Conservation (phyloP, 1,284 basidiomycete species). For the Vanrija humicola region DNA sequence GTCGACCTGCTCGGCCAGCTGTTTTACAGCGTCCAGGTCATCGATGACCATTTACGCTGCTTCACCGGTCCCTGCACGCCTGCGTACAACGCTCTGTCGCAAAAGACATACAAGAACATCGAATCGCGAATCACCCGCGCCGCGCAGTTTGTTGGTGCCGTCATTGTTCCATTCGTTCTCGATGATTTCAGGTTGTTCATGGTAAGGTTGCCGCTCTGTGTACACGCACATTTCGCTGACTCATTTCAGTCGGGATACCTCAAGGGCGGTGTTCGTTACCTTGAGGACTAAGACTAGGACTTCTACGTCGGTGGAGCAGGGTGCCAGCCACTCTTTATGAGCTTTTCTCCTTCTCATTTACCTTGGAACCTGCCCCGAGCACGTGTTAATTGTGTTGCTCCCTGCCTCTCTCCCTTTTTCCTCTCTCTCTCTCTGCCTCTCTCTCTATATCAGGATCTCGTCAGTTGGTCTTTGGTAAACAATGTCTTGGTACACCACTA, state of each 20-base stretch:
- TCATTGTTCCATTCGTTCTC: constrained; percentile 87
- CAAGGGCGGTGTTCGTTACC: constrained; percentile 34
- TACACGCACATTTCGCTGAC: background rate
- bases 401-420: background rate
- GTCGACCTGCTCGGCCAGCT: constrained; percentile 72
- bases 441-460: background rate
- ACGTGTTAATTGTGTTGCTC: background rate
- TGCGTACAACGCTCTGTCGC: constrained; percentile 65
- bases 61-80: constrained; percentile 57
- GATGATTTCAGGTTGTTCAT: constrained; percentile 62
- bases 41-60: constrained; percentile 82
- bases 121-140: constrained; percentile 71
- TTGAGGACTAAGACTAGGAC: constrained; percentile 28
- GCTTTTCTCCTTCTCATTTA: background rate
- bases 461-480: background rate
- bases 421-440: background rate
- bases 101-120: constrained; percentile 60
- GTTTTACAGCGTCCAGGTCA: constrained; percentile 68
- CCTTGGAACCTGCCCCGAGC: background rate
- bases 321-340: background rate
- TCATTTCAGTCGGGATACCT: constrained; percentile 34
- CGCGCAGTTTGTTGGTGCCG: constrained; percentile 86
- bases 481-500: background rate
- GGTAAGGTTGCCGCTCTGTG: constrained; percentile 55
- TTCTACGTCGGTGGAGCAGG: background rate